Percentiles rank a stretch among this genome's conserved stretches.
Conservation (phyloP, 2,329 filamentous ascomycete species). For the Neofusicoccum laricinum region DNA sequence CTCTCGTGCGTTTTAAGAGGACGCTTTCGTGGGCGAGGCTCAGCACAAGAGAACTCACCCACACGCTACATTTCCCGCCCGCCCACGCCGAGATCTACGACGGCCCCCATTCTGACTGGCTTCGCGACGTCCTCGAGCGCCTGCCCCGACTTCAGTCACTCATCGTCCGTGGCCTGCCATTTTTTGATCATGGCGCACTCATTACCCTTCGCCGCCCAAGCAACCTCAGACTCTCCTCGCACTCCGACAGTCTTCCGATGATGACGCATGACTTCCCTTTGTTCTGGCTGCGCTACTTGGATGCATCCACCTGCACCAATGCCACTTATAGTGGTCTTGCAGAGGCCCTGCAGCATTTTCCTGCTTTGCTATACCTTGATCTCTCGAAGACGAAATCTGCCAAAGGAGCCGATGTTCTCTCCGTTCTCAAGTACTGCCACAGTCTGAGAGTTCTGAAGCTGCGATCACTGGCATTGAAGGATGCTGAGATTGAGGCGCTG, state of each 20-base stretch:
- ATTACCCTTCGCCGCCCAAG: conserved; percentile 44
- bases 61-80: conserved; percentile 60
- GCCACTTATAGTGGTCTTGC: conserved; percentile 55
- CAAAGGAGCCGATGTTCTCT: conserved; percentile 48
- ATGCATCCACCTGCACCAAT: conserved; percentile 57
- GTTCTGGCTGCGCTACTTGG: conserved; percentile 53
- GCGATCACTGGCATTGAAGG: conserved; percentile 51
- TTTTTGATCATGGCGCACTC: conserved; percentile 60
- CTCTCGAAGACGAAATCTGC: conserved; percentile 54
- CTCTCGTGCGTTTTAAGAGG: conserved; percentile 58
- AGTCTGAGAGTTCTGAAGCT: conserved; percentile 58
- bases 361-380: conserved; percentile 56
- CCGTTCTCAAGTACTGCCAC: conserved; percentile 44
- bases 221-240: conserved; percentile 24
- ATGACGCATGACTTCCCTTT: conserved; percentile 28
- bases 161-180: conserved; percentile 57
- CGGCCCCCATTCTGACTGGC: conserved; percentile 57
- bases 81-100: conserved; percentile 61
- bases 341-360: conserved; percentile 52
- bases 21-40: conserved; percentile 53
- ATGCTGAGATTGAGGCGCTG: conserved; percentile 52
- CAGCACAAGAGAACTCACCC: conserved; percentile 54
- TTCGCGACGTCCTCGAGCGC: conserved; percentile 56
- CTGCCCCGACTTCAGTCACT: conserved; percentile 59
- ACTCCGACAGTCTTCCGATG: conserved; percentile 19